Evolutionary conservation across 352 stramenopile species (phyloP).

Genomic region (Aphanomyces invadans): DNA sequence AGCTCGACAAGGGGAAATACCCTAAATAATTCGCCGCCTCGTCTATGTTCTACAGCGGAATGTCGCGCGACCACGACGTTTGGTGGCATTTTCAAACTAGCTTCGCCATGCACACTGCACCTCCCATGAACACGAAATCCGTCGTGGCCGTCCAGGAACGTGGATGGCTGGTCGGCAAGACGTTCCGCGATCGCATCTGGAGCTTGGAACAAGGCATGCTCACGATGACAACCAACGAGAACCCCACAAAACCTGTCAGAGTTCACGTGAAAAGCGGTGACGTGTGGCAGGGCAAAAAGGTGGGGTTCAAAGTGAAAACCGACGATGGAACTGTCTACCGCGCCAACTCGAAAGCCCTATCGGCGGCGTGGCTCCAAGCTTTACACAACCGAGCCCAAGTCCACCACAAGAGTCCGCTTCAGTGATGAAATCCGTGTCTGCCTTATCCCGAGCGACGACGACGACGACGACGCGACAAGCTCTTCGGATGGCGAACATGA

Average conservation of each 20-base stretch:
- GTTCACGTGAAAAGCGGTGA: not conserved
- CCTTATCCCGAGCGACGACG: not conserved
- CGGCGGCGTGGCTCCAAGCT: not conserved
- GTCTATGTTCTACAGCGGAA: not conserved
- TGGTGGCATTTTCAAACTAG: not conserved
- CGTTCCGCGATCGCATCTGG: constrained; percentile 2
- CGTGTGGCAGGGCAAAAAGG: not conserved
- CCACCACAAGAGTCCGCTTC: not conserved
- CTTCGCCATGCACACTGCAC: not conserved
- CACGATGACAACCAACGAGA: not conserved
- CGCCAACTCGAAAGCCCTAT: not conserved
- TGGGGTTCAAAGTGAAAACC: not conserved
- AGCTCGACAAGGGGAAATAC: not conserved
- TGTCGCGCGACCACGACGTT: not conserved
- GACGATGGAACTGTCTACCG: not conserved
- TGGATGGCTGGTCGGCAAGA: not conserved
- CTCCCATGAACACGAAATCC: constrained; percentile 2
- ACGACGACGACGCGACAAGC: not conserved
- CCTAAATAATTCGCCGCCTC: not conserved
- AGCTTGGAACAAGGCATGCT: not conserved
- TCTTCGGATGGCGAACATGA: not conserved
- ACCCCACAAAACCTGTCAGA: not conserved
- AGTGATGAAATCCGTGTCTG: not conserved
- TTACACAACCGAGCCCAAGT: not conserved
- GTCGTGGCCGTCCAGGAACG: constrained; percentile 1